Base-by-base conservation (phyloP, 129 eudicot species). In the Flaveria brownii region DNA sequence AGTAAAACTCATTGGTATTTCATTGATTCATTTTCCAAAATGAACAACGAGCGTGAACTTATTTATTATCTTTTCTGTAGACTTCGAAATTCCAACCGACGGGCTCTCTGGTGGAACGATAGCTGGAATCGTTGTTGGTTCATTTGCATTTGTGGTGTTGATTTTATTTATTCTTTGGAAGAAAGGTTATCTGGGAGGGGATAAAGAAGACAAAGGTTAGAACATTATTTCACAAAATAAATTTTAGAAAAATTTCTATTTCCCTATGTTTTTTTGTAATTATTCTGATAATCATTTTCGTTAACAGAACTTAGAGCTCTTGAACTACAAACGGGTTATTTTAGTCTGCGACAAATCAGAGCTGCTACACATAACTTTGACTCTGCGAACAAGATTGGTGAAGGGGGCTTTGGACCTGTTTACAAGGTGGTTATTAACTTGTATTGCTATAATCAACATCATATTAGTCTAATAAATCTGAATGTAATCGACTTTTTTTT, bases 341-440 rank as follows among this genome's bases (percentile, higher is more conserved):
- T 77, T 71, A 80, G 82, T 66, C 72, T 92, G 61, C 86, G 87
- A 84, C 91, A 92, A 79, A 89, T 92, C 70, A 92, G 87, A 84
- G 81, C 86, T 51, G 96, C 98, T 54, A 92, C 98, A 2, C 77
- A 77, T 76, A 90, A 92, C 88, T 92, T 92, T 64, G 88, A 86
- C 65, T 54, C 75, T 47, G 83, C 85, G 76, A 90, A 92, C 65
- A 92, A 90, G 80, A 88, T 92, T 13, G 96, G 98, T 28, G 98
- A 92, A 86, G 98, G 98, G 20, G 98, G 98, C 20, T 92, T 92
- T 82, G 98, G 96, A 26, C 94, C 96, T 2, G 98, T 92, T 60
- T 92, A 87, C 85, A 92, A 92, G 95, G 98, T 90, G 55, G 25
- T 18, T 61, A 45, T 50, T 63, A 33, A 70, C 70, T 23, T 39